Percentiles rank a stretch among this genome's conserved stretches.
phyloP scores from a whole-genome alignment of 495 filamentous ascomycete species.

The Aspergillus sclerotioniger region DNA sequence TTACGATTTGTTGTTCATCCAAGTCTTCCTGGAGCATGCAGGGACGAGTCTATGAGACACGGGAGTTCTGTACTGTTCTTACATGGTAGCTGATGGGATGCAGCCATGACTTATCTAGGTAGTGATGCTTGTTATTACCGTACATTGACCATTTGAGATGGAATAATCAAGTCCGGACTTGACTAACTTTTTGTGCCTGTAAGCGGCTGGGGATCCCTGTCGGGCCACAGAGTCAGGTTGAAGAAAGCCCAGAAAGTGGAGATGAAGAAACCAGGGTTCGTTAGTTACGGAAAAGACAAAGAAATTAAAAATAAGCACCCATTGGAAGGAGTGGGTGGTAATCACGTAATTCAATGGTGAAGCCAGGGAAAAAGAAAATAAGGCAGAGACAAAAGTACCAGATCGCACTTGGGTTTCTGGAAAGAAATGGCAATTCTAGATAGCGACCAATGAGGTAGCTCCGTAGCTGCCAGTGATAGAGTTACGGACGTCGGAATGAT shows the following conservation, averaged over 20 bases:
- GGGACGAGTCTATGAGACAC: conserved; percentile 24
- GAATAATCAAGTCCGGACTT: background rate
- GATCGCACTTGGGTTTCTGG: no score
- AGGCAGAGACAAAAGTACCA: no score
- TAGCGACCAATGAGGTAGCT: background rate
- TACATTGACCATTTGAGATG: conserved; percentile 14
- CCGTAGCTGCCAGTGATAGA: background rate
- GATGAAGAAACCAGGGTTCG: no score
- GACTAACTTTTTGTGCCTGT: background rate
- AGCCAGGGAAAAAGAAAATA: no score
- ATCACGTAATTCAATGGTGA: no score
- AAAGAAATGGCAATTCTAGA: no score
- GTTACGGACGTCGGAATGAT: background rate
- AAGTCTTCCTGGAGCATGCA: conserved; percentile 14
- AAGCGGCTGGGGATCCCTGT: background rate
- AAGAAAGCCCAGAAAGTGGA: no score
- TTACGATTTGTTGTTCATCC: conserved; percentile 10
- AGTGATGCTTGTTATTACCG: background rate
- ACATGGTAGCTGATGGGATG: conserved; percentile 19
- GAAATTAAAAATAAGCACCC: no score
- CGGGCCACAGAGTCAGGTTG: no score
- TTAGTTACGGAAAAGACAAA: no score
- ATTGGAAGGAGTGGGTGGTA: no score
- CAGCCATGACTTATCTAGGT: conserved; percentile 17
- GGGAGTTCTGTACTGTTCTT: conserved; percentile 32